phyloP scores from a whole-genome alignment of 768 basidiomycete species.

The Mrakia hoshinonis region DNA sequence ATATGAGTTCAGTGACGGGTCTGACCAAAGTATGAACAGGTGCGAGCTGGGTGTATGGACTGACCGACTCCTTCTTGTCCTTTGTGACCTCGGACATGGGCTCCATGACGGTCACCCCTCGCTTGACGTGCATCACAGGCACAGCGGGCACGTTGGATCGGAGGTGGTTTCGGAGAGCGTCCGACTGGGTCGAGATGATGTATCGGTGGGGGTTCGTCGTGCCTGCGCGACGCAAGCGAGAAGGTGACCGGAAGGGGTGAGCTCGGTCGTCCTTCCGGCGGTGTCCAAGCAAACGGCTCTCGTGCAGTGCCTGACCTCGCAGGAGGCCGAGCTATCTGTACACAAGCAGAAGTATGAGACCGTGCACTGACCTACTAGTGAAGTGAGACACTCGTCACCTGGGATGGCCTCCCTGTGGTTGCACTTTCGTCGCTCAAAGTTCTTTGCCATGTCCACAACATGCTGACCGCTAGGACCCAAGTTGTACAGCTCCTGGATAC shows the following conservation, averaged over 20 bases:
- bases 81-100: constrained; percentile 75
- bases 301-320: background rate
- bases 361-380: constrained; percentile 62
- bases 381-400: constrained; percentile 70
- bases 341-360: no score
- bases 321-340: no score
- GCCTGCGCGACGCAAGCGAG: constrained; percentile 30
- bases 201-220: constrained; percentile 81
- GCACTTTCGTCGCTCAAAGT: constrained; percentile 85
- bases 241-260: constrained; percentile 30
- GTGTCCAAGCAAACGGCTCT: no score
- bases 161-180: constrained; percentile 58
- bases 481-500: constrained; percentile 84
- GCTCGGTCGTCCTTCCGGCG: constrained; percentile 31
- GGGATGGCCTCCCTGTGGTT: constrained; percentile 84
- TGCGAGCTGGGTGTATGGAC: constrained; percentile 31
- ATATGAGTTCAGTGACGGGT: background rate
- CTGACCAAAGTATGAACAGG: background rate
- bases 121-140: constrained; percentile 77
- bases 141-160: constrained; percentile 64
- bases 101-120: constrained; percentile 82
- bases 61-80: constrained; percentile 55
- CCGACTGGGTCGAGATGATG: constrained; percentile 74
- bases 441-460: constrained; percentile 80
- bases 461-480: constrained; percentile 64